phyloP scores from a whole-genome alignment of 164 flowering plant species.

The Tinospora cordifolia region DNA sequence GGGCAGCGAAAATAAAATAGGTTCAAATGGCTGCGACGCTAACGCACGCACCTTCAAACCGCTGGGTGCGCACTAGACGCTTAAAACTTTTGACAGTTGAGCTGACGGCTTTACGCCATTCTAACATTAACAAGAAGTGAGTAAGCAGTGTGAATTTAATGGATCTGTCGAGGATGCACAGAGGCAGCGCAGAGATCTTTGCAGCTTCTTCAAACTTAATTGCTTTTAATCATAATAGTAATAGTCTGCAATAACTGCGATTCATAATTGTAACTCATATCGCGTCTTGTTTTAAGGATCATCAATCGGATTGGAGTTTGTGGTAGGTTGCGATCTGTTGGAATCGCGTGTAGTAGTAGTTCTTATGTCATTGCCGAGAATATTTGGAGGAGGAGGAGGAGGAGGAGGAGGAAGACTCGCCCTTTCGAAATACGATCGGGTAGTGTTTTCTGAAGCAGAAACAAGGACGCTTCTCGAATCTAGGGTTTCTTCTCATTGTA shows the following conservation, averaged over 20 bases:
- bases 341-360: neutral
- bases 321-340: neutral
- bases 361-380: conserved; percentile 33
- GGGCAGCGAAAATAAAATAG: neutral
- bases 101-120: neutral
- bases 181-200: too few species aligned
- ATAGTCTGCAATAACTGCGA: conserved; percentile 13
- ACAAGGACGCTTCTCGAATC: neutral
- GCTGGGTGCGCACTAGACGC: neutral
- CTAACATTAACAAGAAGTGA: neutral
- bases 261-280: conserved; percentile 10
- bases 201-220: conserved; percentile 8
- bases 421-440: conserved; percentile 32
- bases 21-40: conserved; percentile 4
- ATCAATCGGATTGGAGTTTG: neutral
- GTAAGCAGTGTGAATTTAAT: conserved; percentile 26
- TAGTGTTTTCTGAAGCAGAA: neutral
- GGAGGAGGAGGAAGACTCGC: conserved; percentile 4
- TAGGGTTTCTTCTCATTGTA: conserved; percentile 3
- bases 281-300: neutral
- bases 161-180: conserved; percentile 23
- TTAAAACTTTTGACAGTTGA: neutral
- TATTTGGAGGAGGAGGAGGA: conserved; percentile 8
- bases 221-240: neutral
- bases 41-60: conserved; percentile 8